These are phyloP conservation scores for Nicotiana attenuata DNA, from an alignment of 257 asterid species.

Conservation along the genomic window DNA sequence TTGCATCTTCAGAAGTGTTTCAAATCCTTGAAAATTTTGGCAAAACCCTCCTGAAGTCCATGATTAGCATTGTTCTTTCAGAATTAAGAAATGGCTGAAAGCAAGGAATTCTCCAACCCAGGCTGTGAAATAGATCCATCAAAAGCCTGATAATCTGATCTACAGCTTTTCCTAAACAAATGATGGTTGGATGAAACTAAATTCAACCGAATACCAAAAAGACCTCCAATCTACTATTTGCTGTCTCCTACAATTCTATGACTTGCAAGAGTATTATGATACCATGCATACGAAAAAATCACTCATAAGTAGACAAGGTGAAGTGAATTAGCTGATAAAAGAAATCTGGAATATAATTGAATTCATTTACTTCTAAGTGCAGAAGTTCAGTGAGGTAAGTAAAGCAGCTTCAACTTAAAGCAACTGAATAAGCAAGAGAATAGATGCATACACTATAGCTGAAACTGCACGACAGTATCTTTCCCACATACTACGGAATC, in stretches of 20 bases:
- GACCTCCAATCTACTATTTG: background rate
- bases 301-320: background rate
- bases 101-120: background rate
- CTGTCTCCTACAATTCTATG: background rate
- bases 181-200: background rate
- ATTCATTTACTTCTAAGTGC: background rate
- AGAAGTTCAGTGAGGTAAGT: background rate
- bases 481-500: slow-evolving; percentile 96
- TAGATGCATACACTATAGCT: slow-evolving; percentile 72
- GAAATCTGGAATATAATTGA: background rate
- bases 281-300: background rate
- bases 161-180: background rate
- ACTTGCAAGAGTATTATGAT: background rate
- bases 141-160: background rate
- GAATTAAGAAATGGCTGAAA: background rate
- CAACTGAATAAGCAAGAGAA: background rate
- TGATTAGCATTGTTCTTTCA: background rate
- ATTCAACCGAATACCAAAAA: background rate
- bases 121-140: background rate
- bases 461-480: slow-evolving; percentile 95
- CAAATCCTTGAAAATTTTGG: background rate
- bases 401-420: background rate
- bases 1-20: background rate
- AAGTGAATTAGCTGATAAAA: background rate
- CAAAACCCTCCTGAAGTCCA: background rate